Conservation (phyloP, 805 yeast genomes). For the Kluyveromyces dobzhanskii region DNA sequence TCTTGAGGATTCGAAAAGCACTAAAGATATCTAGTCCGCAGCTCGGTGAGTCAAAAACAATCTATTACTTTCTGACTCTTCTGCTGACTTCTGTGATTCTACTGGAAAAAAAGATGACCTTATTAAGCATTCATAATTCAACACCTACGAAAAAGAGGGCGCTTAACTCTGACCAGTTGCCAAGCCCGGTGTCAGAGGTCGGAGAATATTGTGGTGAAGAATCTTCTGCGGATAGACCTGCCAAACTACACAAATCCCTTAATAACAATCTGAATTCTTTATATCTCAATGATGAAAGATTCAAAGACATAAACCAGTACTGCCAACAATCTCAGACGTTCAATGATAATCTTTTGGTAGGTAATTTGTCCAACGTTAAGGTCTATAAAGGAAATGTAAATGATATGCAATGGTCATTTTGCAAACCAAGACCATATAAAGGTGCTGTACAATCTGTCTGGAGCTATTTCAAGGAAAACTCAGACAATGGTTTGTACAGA, state of each 20-base stretch:
- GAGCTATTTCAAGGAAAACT: slow-evolving; percentile 4
- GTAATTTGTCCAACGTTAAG: slow-evolving; percentile 3
- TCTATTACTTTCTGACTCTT: no score
- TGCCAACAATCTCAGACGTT: background rate
- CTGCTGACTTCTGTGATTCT: no score
- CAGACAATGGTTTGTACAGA: slow-evolving; percentile 2
- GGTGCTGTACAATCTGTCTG: slow-evolving; percentile 2
- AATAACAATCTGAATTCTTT: background rate
- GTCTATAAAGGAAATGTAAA: slow-evolving; percentile 2
- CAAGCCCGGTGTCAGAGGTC: background rate
- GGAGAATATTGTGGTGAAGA: background rate
- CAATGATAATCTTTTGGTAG: background rate
- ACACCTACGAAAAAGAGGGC: background rate
- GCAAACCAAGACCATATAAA: slow-evolving; percentile 3
- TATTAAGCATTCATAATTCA: background rate
- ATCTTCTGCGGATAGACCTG: background rate
- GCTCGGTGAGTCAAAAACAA: no score
- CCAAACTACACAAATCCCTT: background rate
- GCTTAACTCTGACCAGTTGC: background rate
- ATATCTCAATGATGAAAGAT: background rate
- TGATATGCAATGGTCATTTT: slow-evolving; percentile 1
- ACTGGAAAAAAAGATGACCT: background rate
- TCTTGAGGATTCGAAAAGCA: no score
- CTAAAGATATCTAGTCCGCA: no score
- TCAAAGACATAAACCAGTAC: background rate